These are phyloP conservation scores for Daldinia sp. DNA, from an alignment of 2,329 filamentous ascomycete genomes.

Conservation along the genomic window DNA sequence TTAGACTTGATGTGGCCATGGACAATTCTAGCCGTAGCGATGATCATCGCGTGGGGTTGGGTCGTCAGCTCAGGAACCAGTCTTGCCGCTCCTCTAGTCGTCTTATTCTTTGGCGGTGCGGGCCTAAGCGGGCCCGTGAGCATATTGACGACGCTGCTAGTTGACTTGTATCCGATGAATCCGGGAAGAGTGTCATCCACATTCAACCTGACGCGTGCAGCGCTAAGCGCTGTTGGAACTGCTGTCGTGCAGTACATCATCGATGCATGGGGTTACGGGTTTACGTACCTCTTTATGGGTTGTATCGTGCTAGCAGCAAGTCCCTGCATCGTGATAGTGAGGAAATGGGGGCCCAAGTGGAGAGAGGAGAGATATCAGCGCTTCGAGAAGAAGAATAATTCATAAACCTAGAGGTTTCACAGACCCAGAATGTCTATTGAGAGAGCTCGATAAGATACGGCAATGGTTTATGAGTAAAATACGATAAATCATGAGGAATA, in stretches of 20 bases:
- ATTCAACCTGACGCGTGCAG: slow-evolving; percentile 1
- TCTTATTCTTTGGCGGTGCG: slow-evolving; percentile 1
- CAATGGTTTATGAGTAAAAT: no score
- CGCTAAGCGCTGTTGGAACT: slow-evolving; percentile 2
- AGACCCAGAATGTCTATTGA: no score
- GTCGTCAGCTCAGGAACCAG: not conserved
- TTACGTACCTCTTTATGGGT: slow-evolving; percentile 6
- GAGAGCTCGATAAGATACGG: no score
- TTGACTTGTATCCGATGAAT: slow-evolving; percentile 9
- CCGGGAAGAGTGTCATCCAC: not conserved
- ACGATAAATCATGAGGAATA: no score
- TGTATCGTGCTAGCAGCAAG: slow-evolving; percentile 2
- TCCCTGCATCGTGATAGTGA: not conserved
- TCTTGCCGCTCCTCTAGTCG: not conserved
- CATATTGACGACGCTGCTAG: not conserved
- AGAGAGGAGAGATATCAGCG: slow-evolving; percentile 8
- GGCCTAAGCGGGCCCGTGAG: not conserved
- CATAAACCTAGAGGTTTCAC: no score
- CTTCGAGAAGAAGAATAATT: not conserved
- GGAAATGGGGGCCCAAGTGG: slow-evolving; percentile 3
- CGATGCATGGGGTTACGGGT: slow-evolving; percentile 5
- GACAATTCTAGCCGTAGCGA: not conserved
- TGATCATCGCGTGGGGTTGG: slow-evolving; percentile 5
- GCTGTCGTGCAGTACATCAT: slow-evolving; percentile 7
- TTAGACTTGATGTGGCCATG: slow-evolving; percentile 1